Base-by-base conservation (phyloP, 805 yeast species). In the Yarrowia sp. region DNA sequence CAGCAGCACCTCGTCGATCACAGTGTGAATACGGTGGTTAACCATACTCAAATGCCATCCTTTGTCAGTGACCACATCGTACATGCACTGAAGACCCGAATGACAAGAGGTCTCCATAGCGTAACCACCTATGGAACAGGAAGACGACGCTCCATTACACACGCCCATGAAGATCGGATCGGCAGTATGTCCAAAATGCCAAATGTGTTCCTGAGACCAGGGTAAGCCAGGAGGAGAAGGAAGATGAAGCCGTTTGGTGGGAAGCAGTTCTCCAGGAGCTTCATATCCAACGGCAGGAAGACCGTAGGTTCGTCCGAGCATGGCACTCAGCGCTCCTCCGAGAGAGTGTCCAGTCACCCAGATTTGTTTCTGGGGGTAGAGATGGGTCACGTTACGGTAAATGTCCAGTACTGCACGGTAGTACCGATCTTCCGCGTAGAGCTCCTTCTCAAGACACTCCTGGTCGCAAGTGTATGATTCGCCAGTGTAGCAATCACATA, bases 81-180 rank as follows among this genome's bases (percentile, higher is more conserved):
- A 95, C 33, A 87, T 81, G 74, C 98, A 95, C 64, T 85, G 84
- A 73, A 82, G 83, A 0, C 98, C 99, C 0, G 96, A 83, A 74
- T 95, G 99, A 74, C 99, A 95, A 51, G 87, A 87, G 0, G 97
- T 87, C 72, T 95, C 99, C 97, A 95, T 87, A 10, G 98, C 99
- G 75, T 91, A 95, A 0, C 99, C 99, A 0, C 90, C 97, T 8
- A 90, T 81, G 66, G 93, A 86, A 75, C 99, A 95, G 1, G 92
- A 76, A 0, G 96, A 87, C 4, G 93, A 85, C 0, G 95, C 96
- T 9, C 99, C 99, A 72, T 89, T 92, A 74, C 99, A 95, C 8
- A 91, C 92, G 0, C 99, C 99, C 93, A 92, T 88, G 72, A 81
- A 95, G 1, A 95, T 90, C 1, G 99, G 99, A 74, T 95, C 99